Conservation (phyloP, 257 asterid species). For the Ballota nigra region DNA sequence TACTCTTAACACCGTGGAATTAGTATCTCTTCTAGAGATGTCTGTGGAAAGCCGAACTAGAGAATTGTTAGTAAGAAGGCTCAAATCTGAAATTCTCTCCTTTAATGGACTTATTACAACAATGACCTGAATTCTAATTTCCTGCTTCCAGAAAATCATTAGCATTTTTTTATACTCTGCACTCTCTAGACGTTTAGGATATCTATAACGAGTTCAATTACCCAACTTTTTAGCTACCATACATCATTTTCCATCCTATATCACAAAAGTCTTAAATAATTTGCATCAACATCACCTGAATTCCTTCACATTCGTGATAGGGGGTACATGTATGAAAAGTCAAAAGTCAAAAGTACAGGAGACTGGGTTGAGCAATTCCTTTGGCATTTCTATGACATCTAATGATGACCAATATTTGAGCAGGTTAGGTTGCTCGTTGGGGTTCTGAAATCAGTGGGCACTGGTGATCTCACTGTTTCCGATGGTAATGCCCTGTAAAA, state of each 20-base stretch:
- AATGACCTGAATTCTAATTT: neutral
- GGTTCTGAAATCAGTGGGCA: slow-evolving; percentile 80
- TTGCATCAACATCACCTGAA: neutral
- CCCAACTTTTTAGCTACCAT: neutral
- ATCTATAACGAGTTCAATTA: neutral
- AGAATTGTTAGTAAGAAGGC: neutral
- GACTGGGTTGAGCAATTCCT: neutral
- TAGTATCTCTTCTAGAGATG: neutral
- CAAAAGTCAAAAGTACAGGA: no score
- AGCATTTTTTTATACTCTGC: neutral
- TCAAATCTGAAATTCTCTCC: neutral
- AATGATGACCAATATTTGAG: slow-evolving; percentile 11
- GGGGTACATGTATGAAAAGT: no score
- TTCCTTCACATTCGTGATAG: neutral
- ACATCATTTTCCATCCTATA: neutral
- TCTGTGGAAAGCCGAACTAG: neutral
- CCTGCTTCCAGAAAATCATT: neutral
- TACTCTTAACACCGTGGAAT: neutral
- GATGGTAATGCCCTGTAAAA: slow-evolving; percentile 57
- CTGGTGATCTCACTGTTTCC: slow-evolving; percentile 55
- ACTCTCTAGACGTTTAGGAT: neutral
- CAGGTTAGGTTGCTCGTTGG: slow-evolving; percentile 97
- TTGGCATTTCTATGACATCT: neutral
- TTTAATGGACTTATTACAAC: neutral
- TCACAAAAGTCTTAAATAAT: neutral